phyloP scores from a whole-genome alignment of 1,139 yeast species.

The Magnusiomyces starmeri region DNA sequence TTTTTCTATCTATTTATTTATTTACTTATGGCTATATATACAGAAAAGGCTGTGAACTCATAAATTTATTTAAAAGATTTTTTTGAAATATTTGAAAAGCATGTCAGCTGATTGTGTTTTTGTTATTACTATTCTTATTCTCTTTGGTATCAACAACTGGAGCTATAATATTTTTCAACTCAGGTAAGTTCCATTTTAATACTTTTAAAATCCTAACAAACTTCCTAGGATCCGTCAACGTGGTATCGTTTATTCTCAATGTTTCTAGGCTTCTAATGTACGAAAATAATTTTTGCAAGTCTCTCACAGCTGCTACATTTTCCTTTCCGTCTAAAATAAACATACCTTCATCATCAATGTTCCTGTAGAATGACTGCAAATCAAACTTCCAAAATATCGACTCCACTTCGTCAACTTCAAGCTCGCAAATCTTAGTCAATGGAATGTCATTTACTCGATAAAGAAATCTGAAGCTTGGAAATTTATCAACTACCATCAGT shows the following conservation, averaged over 20 bases:
- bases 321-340: not conserved
- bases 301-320: not conserved
- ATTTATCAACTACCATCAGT: not conserved
- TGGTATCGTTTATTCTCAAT: too few relatives aligned
- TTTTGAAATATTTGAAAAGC: not conserved
- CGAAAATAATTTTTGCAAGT: not conserved
- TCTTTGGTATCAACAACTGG: not conserved
- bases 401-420: not conserved
- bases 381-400: not conserved
- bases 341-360: not conserved
- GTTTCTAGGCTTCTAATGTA: not conserved
- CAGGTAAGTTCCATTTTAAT: too few relatives aligned
- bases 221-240: too few relatives aligned
- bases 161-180: too few relatives aligned
- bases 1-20: too few relatives aligned
- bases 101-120: not conserved
- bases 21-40: too few relatives aligned
- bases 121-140: not conserved
- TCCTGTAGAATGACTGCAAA: not conserved
- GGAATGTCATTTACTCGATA: not conserved
- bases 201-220: too few relatives aligned
- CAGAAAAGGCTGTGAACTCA: not conserved
- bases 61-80: not conserved
- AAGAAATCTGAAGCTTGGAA: not conserved
- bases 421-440: not conserved